Percentiles rank a stretch among this genome's conserved stretches.
Evolutionary conservation across 345 rosid species (phyloP).

Genomic region (Rhizophora mangle): DNA sequence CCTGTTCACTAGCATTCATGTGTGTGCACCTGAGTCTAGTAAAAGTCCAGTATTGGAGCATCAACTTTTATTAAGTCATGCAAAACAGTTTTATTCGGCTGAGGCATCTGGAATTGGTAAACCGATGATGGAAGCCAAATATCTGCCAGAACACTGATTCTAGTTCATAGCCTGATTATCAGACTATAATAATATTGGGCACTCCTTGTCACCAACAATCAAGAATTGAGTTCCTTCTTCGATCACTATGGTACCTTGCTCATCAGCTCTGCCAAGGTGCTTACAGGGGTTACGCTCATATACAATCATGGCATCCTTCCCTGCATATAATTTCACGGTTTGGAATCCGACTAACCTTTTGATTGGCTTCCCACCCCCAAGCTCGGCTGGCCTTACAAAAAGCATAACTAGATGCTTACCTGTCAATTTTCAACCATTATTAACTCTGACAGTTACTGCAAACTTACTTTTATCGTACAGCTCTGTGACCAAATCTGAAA

Average conservation of each 20-base stretch:
- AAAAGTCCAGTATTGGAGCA: neutral
- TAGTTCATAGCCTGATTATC: conserved; percentile 8
- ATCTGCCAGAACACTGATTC: neutral
- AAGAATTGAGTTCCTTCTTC: conserved; percentile 70
- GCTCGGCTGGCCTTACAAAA: conserved; percentile 44
- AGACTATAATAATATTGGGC: conserved; percentile 45
- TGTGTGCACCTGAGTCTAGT: no score
- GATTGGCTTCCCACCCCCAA: conserved; percentile 50
- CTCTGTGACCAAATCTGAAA: conserved; percentile 48
- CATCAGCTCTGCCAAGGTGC: conserved; percentile 62
- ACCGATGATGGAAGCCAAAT: conserved; percentile 8
- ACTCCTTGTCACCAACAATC: conserved; percentile 61
- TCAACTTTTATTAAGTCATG: neutral
- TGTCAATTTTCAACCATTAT: conserved; percentile 54
- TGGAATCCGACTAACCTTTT: conserved; percentile 71
- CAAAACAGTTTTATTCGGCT: neutral
- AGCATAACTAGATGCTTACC: conserved; percentile 80
- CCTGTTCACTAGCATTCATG: no score
- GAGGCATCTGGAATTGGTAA: conserved; percentile 4
- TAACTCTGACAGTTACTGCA: conserved; percentile 42
- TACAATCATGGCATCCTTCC: conserved; percentile 50
- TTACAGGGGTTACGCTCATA: conserved; percentile 60
- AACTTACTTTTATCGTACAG: conserved; percentile 44
- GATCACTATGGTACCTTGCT: conserved; percentile 60
- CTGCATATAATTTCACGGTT: conserved; percentile 52